These are phyloP conservation scores for Trichoderma koningii DNA, from an alignment of 2,329 filamentous ascomycete species.

Conservation along the genomic window DNA sequence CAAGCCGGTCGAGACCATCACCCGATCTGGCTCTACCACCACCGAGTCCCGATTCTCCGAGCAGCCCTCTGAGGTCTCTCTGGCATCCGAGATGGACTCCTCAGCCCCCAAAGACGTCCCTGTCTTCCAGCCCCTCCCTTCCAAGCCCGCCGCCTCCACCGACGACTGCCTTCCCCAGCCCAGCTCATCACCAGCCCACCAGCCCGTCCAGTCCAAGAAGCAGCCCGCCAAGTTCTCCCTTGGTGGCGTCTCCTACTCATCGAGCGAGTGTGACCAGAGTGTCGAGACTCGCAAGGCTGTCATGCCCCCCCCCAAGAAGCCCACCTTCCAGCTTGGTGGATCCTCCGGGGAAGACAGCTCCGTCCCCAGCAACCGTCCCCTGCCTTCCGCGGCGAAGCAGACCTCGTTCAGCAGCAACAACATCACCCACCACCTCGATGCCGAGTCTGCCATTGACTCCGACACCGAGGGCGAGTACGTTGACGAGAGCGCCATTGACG, in stretches of 20 bases:
- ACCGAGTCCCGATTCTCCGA: conserved; percentile 56
- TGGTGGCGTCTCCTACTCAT: conserved; percentile 81
- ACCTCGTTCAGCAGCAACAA: conserved; percentile 81
- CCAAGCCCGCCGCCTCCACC: conserved; percentile 52
- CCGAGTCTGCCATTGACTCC: conserved; percentile 40
- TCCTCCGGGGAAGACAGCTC: conserved; percentile 80
- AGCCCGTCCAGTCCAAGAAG: conserved; percentile 69
- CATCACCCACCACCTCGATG: conserved; percentile 65
- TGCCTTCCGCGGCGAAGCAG: conserved; percentile 57
- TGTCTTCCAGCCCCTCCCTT: conserved; percentile 43
- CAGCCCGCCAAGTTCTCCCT: conserved; percentile 66
- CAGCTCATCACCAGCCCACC: conserved; percentile 58
- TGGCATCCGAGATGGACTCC: conserved; percentile 36
- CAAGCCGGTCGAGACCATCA: conserved; percentile 48
- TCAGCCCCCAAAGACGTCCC: conserved; percentile 78
- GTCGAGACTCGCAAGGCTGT: conserved; percentile 47
- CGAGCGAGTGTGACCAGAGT: conserved; percentile 57
- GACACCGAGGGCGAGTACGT: conserved; percentile 63
- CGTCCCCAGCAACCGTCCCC: conserved; percentile 56
- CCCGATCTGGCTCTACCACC: conserved; percentile 49
- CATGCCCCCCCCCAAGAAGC: conserved; percentile 38
- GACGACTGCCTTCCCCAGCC: conserved; percentile 63
- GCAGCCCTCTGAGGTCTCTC: conserved; percentile 37
- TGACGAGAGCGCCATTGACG: conserved; percentile 80
- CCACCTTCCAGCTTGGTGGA: conserved; percentile 56